These are phyloP conservation scores for Fomitopsis schrenkii DNA, from an alignment of 1,284 basidiomycete genomes.

Conservation along the genomic window DNA sequence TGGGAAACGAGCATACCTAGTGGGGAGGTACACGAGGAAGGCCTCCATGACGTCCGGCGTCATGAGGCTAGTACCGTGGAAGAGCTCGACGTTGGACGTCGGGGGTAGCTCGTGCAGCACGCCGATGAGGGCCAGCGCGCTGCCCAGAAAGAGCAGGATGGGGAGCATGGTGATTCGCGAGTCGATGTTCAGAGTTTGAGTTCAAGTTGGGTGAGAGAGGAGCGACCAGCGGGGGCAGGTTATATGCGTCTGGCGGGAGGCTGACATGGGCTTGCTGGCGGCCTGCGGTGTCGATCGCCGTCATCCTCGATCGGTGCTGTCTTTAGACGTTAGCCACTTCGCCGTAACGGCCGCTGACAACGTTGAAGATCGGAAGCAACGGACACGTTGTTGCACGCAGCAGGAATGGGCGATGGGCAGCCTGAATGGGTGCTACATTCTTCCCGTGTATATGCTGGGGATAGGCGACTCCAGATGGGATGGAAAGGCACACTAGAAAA, in stretches of 20 bases:
- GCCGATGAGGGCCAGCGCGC: conserved; percentile 1
- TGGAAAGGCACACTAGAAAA: too few species aligned
- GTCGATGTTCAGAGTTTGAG: neutral
- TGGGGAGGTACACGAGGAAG: neutral
- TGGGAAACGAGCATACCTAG: neutral
- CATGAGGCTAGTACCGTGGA: neutral
- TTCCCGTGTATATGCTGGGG: too few species aligned
- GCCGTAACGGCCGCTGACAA: too few species aligned
- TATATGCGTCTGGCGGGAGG: neutral
- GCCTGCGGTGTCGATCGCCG: neutral
- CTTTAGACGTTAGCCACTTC: too few species aligned
- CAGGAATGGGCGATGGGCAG: too few species aligned
- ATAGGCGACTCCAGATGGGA: too few species aligned
- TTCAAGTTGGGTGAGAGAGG: neutral
- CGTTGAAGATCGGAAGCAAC: too few species aligned
- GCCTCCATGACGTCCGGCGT: conserved; percentile 1
- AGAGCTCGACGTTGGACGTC: neutral
- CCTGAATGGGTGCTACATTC: too few species aligned
- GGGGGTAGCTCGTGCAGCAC: neutral
- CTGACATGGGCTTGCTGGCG: neutral
- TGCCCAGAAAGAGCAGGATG: neutral
- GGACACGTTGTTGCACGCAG: too few species aligned
- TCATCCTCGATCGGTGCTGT: neutral
- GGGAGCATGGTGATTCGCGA: neutral
- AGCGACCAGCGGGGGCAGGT: neutral